Evolutionary conservation across 306 rosid species (phyloP).

Genomic region (Spatholobus suberectus): DNA sequence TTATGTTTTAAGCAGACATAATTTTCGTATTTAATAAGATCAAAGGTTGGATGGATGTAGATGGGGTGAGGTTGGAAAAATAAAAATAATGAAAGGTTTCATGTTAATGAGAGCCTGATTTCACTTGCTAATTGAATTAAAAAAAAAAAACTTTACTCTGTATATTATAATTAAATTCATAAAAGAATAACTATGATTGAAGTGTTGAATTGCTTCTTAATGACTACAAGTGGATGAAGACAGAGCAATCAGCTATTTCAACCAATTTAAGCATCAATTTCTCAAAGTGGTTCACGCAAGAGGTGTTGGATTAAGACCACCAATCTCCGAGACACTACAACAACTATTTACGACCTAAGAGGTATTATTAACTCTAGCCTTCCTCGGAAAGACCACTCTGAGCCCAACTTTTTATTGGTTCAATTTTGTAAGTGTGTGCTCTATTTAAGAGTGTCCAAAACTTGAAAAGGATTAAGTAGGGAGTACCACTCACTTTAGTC

Average conservation of each 20-base stretch:
- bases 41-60: slow-evolving; percentile 11
- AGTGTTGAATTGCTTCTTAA: slow-evolving; percentile 1
- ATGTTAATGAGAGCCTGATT: neutral
- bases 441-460: neutral
- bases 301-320: neutral
- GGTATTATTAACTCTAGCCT: neutral
- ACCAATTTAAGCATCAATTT: neutral
- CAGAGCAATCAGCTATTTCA: neutral
- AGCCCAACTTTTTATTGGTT: no score
- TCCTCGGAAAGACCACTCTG: neutral
- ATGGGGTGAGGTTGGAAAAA: no score
- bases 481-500: no score
- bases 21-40: neutral
- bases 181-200: neutral
- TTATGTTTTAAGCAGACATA: neutral
- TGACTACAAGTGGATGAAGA: neutral
- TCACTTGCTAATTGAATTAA: slow-evolving; percentile 13
- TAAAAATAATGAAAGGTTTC: neutral
- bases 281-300: neutral
- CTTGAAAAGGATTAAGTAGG: neutral
- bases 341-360: neutral
- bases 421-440: neutral
- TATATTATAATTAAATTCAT: neutral
- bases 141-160: slow-evolving; percentile 33
- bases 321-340: neutral